phyloP scores from a whole-genome alignment of 176 grass and related monocot species.

The Oryza brachyantha region DNA sequence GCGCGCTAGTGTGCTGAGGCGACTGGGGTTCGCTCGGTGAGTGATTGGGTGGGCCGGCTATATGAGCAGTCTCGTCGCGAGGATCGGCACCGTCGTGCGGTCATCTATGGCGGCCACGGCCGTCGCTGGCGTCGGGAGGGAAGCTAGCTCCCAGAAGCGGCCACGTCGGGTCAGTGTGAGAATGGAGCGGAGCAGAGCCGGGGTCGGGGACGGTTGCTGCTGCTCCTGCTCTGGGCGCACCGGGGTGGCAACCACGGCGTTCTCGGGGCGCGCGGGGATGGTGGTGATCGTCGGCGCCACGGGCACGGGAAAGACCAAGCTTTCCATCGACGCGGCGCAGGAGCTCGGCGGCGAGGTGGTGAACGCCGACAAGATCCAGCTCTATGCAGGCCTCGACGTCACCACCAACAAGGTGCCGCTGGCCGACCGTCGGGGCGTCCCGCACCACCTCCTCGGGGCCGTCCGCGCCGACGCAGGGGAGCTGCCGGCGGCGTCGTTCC shows the following conservation, averaged over 20 bases:
- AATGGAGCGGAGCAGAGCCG: conserved; percentile 13
- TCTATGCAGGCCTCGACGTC: conserved; percentile 74
- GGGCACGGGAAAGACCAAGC: conserved; percentile 85
- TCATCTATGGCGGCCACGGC: conserved; percentile 34
- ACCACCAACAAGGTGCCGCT: conserved; percentile 85
- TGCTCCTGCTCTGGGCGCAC: conserved; percentile 1
- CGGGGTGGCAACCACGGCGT: neutral
- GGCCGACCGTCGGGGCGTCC: conserved; percentile 57
- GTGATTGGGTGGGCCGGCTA: conserved; percentile 16
- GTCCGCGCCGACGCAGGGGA: conserved; percentile 44
- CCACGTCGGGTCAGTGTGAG: neutral
- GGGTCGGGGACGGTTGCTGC: neutral
- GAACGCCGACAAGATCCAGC: conserved; percentile 94
- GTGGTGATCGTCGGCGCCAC: conserved; percentile 82
- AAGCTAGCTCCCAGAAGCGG: neutral
- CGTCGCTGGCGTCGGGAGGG: conserved; percentile 11
- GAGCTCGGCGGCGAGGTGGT: conserved; percentile 68
- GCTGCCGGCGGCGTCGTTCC: conserved; percentile 38
- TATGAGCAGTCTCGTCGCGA: conserved; percentile 32
- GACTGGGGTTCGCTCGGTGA: neutral
- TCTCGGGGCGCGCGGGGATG: conserved; percentile 7
- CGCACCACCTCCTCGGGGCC: conserved; percentile 79
- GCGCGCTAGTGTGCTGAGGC: neutral
- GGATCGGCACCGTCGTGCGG: conserved; percentile 28
- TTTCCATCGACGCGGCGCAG: conserved; percentile 73